Conservation (phyloP, 1,284 basidiomycete species). For the Sparassis latifolia region DNA sequence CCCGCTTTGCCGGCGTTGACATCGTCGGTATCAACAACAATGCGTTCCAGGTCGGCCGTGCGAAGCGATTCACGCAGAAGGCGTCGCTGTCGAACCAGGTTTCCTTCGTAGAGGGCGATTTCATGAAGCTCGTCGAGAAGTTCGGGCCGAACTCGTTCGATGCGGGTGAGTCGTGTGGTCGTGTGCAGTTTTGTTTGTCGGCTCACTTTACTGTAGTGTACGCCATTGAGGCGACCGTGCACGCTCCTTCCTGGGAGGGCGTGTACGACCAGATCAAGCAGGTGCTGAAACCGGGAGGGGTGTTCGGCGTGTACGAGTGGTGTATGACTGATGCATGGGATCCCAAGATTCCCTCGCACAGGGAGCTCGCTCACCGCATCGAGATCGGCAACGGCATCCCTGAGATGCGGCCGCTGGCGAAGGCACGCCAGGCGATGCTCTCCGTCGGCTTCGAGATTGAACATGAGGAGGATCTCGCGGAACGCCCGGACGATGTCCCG, state of each 20-base stretch:
- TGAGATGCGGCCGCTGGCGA: conserved; percentile 83
- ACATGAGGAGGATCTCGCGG: conserved; percentile 93
- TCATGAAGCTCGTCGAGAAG: conserved; percentile 90
- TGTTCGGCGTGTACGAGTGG: conserved; percentile 99
- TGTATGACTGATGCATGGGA: conserved; percentile 97
- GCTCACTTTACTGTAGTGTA: conserved; percentile 53
- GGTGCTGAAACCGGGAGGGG: conserved; percentile 95
- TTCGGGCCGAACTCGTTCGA: conserved; percentile 95
- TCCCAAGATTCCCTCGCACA: conserved; percentile 81
- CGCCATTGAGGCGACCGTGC: conserved; percentile 96
- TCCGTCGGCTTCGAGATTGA: conserved; percentile 86
- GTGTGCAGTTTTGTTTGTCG: neutral
- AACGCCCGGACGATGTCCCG: conserved; percentile 71
- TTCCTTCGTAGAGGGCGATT: conserved; percentile 86
- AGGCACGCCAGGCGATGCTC: conserved; percentile 75
- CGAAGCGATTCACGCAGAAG: conserved; percentile 76
- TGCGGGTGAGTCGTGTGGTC: conserved; percentile 56
- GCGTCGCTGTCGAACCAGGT: conserved; percentile 79
- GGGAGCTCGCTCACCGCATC: conserved; percentile 85
- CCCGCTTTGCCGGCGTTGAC: conserved; percentile 82
- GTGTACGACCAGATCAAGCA: conserved; percentile 93
- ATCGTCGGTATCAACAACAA: conserved; percentile 97
- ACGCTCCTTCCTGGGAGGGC: conserved; percentile 94
- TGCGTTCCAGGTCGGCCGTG: conserved; percentile 88
- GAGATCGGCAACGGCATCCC: conserved; percentile 96